A percentile compares a stretch with the other conserved stretches of the same genome.
Conservation (phyloP, 768 basidiomycete species). For the Trametes cinnabarina region DNA sequence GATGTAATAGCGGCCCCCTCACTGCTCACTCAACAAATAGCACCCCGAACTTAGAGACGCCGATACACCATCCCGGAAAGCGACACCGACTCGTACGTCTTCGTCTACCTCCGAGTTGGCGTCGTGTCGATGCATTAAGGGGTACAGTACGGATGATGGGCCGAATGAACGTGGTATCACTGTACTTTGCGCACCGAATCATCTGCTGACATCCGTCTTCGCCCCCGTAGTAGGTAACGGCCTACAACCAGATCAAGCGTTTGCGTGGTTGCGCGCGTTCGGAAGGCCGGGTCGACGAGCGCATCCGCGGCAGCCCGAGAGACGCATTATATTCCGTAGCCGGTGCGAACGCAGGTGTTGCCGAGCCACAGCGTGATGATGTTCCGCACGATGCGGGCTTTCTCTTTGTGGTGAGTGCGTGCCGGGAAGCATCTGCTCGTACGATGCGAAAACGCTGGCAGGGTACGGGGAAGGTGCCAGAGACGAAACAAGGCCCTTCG, state of each 20-base stretch:
- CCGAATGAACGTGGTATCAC: not conserved
- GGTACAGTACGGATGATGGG: not conserved
- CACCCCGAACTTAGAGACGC: too few relatives aligned
- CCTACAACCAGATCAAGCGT: not conserved
- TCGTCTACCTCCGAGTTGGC: not conserved
- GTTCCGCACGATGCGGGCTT: conserved; percentile 1
- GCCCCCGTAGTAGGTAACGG: not conserved
- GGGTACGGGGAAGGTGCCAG: not conserved
- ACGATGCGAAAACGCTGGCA: not conserved
- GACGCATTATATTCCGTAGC: not conserved
- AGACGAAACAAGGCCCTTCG: not conserved
- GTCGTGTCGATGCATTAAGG: not conserved
- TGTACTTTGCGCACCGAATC: too few relatives aligned
- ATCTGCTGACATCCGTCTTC: not conserved
- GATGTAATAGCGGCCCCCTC: too few relatives aligned
- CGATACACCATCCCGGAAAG: too few relatives aligned
- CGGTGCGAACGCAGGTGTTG: conserved; percentile 1
- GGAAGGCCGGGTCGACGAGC: conserved; percentile 2
- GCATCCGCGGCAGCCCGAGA: conserved; percentile 7
- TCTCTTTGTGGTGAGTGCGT: too few relatives aligned
- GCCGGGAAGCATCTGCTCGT: too few relatives aligned
- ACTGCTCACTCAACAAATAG: too few relatives aligned
- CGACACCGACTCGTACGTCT: not conserved
- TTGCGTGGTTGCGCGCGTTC: conserved; percentile 6
- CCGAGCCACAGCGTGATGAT: not conserved